These are phyloP conservation scores for Pseudozyma tsukubaensis DNA, from an alignment of 1,284 basidiomycete genomes.

Conservation along the genomic window DNA sequence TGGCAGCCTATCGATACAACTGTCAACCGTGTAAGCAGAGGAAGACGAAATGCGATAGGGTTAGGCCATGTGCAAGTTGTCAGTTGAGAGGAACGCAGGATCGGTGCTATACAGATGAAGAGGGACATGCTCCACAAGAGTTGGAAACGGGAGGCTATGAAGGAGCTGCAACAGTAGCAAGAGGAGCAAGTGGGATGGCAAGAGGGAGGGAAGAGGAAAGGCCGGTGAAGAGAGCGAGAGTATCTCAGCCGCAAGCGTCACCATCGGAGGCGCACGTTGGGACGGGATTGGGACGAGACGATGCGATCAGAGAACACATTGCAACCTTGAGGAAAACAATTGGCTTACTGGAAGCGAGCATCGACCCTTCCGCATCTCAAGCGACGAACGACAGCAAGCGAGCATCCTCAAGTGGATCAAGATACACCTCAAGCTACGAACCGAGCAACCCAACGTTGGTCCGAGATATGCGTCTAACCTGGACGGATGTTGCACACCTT, in stretches of 20 bases:
- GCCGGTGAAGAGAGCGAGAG: background rate
- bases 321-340: constrained; percentile 22
- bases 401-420: background rate
- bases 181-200: background rate
- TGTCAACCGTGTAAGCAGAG: constrained; percentile 49
- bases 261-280: background rate
- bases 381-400: background rate
- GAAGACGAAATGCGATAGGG: constrained; percentile 52
- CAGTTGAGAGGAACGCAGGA: constrained; percentile 31
- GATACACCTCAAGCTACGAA: background rate
- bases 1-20: constrained; percentile 41
- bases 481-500: constrained; percentile 27
- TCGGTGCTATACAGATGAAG: constrained; percentile 23
- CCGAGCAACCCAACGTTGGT: constrained; percentile 5
- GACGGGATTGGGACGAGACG: background rate
- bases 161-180: background rate
- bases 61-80: constrained; percentile 43
- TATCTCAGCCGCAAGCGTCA: background rate
- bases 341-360: constrained; percentile 18
- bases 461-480: constrained; percentile 9
- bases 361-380: background rate
- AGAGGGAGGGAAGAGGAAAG: background rate
- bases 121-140: background rate
- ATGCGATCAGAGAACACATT: constrained; percentile 20
- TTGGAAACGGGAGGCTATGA: too few species aligned